Conservation (phyloP, 345 rosid species). For the Zanthoxylum bungeanum region DNA sequence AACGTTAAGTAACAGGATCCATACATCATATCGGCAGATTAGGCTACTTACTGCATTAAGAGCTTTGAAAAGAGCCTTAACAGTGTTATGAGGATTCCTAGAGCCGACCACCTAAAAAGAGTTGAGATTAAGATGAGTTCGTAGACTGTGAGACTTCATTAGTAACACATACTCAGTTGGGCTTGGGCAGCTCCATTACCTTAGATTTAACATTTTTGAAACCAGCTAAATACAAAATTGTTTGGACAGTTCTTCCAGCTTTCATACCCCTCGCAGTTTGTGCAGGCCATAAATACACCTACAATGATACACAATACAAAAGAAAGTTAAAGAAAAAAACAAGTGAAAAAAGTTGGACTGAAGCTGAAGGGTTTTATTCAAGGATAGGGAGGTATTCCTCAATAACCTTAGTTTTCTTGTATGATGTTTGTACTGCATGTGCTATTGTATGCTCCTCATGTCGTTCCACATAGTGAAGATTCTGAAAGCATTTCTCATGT, state of each 20-base stretch:
- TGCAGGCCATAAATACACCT: constrained; percentile 98
- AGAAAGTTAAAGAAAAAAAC: not conserved
- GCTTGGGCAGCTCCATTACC: constrained; percentile 48
- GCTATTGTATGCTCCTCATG: constrained; percentile 98
- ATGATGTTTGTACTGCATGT: constrained; percentile 73
- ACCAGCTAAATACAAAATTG: constrained; percentile 76
- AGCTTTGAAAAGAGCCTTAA: constrained; percentile 88
- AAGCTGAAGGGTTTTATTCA: not conserved
- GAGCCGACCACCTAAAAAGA: constrained; percentile 76
- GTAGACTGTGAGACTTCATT: not conserved
- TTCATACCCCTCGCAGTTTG: constrained; percentile 80
- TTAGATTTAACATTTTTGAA: constrained; percentile 92
- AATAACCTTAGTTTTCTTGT: constrained; percentile 91
- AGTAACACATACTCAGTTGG: not conserved
- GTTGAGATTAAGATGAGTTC: constrained; percentile 9
- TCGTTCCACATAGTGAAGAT: constrained; percentile 86
- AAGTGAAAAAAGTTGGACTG: not conserved
- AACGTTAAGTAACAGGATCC: not conserved
- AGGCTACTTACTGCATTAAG: constrained; percentile 76
- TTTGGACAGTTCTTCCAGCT: constrained; percentile 87
- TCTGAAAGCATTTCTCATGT: constrained; percentile 88
- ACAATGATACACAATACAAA: constrained; percentile 10
- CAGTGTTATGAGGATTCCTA: constrained; percentile 90
- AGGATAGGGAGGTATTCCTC: constrained; percentile 1
- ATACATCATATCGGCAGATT: not conserved